Conservation (phyloP, 768 basidiomycete genomes). For the Lanmaoa pseudosensibilis region DNA sequence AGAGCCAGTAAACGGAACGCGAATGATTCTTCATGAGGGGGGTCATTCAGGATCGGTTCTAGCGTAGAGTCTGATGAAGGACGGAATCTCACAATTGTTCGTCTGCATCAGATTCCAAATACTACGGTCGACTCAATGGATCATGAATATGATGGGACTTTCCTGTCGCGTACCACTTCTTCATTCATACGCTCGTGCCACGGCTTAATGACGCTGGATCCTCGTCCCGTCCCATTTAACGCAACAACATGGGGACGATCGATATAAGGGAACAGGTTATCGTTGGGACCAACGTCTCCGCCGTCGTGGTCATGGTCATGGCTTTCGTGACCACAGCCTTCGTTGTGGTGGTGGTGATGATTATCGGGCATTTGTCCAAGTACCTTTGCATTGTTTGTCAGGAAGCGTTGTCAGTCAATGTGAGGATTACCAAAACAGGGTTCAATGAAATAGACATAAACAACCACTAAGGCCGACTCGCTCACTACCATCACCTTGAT, state of each 20-base stretch:
- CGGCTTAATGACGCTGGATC: slow-evolving; percentile 73
- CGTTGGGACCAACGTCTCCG: slow-evolving; percentile 50
- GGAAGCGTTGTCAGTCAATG: neutral
- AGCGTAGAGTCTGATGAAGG: neutral
- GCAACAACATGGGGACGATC: slow-evolving; percentile 80
- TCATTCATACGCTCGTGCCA: slow-evolving; percentile 82
- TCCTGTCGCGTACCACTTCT: slow-evolving; percentile 48
- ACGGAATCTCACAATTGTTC: slow-evolving; percentile 70
- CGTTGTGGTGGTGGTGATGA: slow-evolving; percentile 45
- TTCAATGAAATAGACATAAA: slow-evolving; percentile 14
- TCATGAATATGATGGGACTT: neutral
- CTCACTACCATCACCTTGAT: neutral
- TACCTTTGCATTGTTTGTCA: too few species aligned
- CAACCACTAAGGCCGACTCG: slow-evolving; percentile 1
- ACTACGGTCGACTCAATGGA: slow-evolving; percentile 44
- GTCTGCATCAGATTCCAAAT: slow-evolving; percentile 85
- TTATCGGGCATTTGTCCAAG: slow-evolving; percentile 18
- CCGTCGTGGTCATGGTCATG: slow-evolving; percentile 59
- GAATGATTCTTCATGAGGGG: slow-evolving; percentile 60
- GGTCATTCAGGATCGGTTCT: neutral
- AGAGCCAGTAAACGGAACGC: slow-evolving; percentile 84
- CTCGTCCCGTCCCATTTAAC: slow-evolving; percentile 60
- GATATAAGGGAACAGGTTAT: slow-evolving; percentile 73
- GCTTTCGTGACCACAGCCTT: slow-evolving; percentile 57
- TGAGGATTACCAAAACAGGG: neutral